Base-by-base conservation (phyloP, 257 asterid species). In the Solanum infundibuliforme region DNA sequence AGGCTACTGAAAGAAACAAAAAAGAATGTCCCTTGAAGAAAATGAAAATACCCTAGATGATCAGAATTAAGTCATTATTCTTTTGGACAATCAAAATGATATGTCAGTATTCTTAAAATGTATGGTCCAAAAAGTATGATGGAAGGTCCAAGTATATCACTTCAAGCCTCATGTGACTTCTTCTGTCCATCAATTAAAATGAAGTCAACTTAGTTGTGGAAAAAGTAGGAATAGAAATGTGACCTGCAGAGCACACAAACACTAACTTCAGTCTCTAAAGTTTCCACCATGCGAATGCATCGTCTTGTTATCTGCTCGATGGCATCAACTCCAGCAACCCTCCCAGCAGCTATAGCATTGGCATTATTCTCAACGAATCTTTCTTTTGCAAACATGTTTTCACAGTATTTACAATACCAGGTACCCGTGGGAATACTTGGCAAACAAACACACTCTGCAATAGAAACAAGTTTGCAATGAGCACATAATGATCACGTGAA, bases 231-330 rank as follows among this genome's bases (percentile, higher is more conserved):
- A 87, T n/a, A 41, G 86, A 86, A 68, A 73, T 82, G 31, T 52
- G 71, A 97, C 99, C 99, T 94, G 99, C 98, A 97, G 89, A 97
- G 91, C 32, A 93, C 92, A 89, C 99, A 97, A 87, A 98, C 98
- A 81, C 97, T 94, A 46, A 91, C 91, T 29, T 90, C 96, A 79
- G 94, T 83, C 48, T 92, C 93, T 43, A 90, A 39, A 86, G 93
- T 88, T 84, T 92, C 98, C 87, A 94, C 84, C 83, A 96, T 92
- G 16, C 98, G 98, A 73, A 95, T 93, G 88, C 99, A 94, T 11
- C 98, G 94, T 87, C 86, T 92, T 29, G 92, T 93, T 87, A 97
- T 93, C 83, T 96, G 97, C 62, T 93, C 98, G 7, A 96, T 87
- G 69, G 98, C 94, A 90, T 97, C 95, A 87, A 87, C 87, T 29